Percentiles rank a stretch among this genome's conserved stretches.
Evolutionary conservation across 2,329 filamentous ascomycete genomes (phyloP).

Genomic region (Calonectria crousiana): DNA sequence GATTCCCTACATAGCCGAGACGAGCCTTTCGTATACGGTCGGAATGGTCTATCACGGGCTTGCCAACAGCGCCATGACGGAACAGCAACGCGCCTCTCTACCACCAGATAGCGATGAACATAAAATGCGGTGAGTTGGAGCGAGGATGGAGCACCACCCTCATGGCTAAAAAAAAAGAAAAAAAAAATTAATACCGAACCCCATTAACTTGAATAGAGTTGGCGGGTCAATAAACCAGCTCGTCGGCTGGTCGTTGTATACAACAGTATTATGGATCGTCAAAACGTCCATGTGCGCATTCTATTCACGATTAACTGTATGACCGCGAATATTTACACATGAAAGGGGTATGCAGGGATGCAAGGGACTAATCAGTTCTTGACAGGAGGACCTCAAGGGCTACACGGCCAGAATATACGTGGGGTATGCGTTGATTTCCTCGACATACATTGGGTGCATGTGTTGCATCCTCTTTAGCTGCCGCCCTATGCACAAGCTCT

Average conservation of each 20-base stretch:
- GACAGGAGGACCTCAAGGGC: neutral
- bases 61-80: constrained; percentile 21
- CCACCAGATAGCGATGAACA: constrained; percentile 13
- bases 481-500: constrained; percentile 1
- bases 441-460: neutral
- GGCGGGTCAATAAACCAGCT: constrained; percentile 16
- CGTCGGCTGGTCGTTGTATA: constrained; percentile 8
- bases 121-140: neutral
- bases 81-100: constrained; percentile 3
- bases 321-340: neutral
- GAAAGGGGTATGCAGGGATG: neutral
- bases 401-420: neutral
- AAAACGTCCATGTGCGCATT: constrained; percentile 19
- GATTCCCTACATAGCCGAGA: neutral
- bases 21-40: constrained; percentile 5
- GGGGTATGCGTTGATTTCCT: neutral
- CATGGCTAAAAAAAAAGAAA: neutral
- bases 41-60: neutral
- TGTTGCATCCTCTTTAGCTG: constrained; percentile 7
- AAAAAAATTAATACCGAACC: neutral
- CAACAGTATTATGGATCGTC: constrained; percentile 11
- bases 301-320: constrained; percentile 12
- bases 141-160: neutral
- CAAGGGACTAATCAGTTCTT: neutral
- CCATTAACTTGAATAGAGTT: constrained; percentile 7